phyloP scores from a whole-genome alignment of 2,329 filamentous ascomycete genomes.

The Ophiostoma perfectum region DNA sequence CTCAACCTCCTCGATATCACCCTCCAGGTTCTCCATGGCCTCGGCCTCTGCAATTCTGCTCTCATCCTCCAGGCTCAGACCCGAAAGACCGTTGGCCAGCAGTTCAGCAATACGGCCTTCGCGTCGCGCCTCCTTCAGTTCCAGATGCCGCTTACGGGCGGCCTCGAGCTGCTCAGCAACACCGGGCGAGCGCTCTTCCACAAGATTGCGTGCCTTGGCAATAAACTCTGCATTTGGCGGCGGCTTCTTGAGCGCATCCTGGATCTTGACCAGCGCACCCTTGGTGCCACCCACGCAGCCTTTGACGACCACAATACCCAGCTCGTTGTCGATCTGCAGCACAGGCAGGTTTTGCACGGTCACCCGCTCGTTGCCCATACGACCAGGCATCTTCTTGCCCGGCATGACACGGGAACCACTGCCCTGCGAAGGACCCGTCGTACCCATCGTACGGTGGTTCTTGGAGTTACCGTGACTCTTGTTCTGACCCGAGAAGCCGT shows the following conservation, averaged over 20 bases:
- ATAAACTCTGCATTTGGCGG: constrained; percentile 47
- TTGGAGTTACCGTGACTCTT: constrained; percentile 93
- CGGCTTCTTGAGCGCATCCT: constrained; percentile 85
- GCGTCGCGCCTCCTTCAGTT: constrained; percentile 48
- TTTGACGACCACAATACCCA: constrained; percentile 82
- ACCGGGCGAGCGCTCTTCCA: constrained; percentile 45
- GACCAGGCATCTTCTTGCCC: constrained; percentile 95
- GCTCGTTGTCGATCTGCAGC: constrained; percentile 77
- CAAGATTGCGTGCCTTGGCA: constrained; percentile 40
- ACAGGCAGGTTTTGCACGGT: constrained; percentile 91
- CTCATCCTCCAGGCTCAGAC: constrained; percentile 12
- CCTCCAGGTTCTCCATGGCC: constrained; percentile 6
- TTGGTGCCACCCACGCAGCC: constrained; percentile 85
- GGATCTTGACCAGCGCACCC: constrained; percentile 74
- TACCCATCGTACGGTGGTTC: constrained; percentile 89
- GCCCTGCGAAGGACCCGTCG: constrained; percentile 81
- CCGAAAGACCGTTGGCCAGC: constrained; percentile 24
- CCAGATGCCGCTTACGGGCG: constrained; percentile 47
- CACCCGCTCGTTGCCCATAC: constrained; percentile 84
- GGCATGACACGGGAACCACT: constrained; percentile 87
- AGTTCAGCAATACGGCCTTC: constrained; percentile 38
- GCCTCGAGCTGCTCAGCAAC: constrained; percentile 43
- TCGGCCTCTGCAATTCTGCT: constrained; percentile 4
- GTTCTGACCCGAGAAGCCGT: constrained; percentile 82
- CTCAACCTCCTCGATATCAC: background rate